These are phyloP conservation scores for Tolypocladium paradoxum DNA, from an alignment of 2,329 filamentous ascomycete genomes.

Conservation along the genomic window DNA sequence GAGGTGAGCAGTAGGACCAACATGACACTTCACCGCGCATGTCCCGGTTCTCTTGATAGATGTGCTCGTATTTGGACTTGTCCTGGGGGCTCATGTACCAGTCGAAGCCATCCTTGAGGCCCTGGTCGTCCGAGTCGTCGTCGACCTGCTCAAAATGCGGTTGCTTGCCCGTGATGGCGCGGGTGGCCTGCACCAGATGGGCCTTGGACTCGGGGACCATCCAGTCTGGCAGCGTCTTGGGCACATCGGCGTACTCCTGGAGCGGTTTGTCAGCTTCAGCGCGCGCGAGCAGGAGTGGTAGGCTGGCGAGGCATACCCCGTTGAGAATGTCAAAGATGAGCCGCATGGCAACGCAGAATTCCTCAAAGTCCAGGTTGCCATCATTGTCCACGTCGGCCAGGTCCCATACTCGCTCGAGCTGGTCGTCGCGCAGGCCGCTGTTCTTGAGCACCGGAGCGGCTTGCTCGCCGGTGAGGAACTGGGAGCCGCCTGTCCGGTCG, in stretches of 20 bases:
- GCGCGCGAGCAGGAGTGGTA: neutral
- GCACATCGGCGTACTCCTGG: conserved; percentile 86
- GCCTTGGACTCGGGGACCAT: conserved; percentile 92
- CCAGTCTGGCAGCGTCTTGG: conserved; percentile 79
- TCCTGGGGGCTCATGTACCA: conserved; percentile 97
- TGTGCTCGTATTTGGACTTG: conserved; percentile 91
- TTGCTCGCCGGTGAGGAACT: conserved; percentile 50
- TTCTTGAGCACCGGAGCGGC: conserved; percentile 54
- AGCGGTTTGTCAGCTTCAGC: neutral
- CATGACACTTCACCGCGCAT: conserved; percentile 74
- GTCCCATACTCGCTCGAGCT: conserved; percentile 97
- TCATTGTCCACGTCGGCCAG: conserved; percentile 95
- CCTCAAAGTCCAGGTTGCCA: conserved; percentile 95
- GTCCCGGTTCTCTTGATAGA: conserved; percentile 88
- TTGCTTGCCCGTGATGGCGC: conserved; percentile 68
- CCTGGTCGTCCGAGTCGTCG: conserved; percentile 70
- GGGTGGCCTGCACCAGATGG: conserved; percentile 74
- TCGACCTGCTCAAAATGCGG: conserved; percentile 78
- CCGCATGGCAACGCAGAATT: conserved; percentile 98
- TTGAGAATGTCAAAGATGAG: conserved; percentile 96
- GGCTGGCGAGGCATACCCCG: conserved; percentile 45
- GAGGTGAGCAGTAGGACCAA: conserved; percentile 28
- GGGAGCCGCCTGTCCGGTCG: conserved; percentile 46
- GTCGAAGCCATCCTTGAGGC: conserved; percentile 92
- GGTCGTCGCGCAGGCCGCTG: conserved; percentile 52